Base-by-base conservation (phyloP, 371 early-diverging fungal species). In the Batkoa obscura region DNA sequence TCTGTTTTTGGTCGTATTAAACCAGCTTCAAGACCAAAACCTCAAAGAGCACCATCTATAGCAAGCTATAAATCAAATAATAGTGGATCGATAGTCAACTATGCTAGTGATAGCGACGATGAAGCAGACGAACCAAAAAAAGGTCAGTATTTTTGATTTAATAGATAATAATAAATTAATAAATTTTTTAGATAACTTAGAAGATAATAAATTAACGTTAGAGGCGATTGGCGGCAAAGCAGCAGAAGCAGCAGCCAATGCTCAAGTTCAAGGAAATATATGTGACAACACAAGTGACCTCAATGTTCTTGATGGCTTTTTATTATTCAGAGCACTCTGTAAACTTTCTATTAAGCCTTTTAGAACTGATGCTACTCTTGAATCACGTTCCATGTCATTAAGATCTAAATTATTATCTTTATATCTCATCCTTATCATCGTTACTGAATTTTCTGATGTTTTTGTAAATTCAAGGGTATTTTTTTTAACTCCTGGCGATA, bases 321-420 rank as follows among this genome's bases (percentile, higher is more conserved):
- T 90, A 17, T 82, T 92, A 0, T 82, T 96, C 65, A 81, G 94
- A 9, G 88, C 94, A 0, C 73, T 96, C 30, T 92, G 93, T 71
- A 88, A 88, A 61, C 74, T 94, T n/a, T 86, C 87, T 17, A 89
- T 90, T 78, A 79, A 85, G 33, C 55, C 68, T 0, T n/a, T 56
- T 9, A 32, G 54, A 2, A 15, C 48, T 33, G 59, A 55, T 39
- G 13, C 41, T 36, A 55, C 67, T 1, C 64, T 47, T 59, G 71
- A 43, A 64, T 64, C 45, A 56, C 76, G 36, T 60, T 82, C 32
- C 63, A 79, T 1, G 63, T 79, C 52, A 0, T 72, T 80, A 72
- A 69, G 79, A 3, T 76, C 83, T 35, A 79, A 78, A 23, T 61
- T 80, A 32, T 62, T 81, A 46, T 73, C 85, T 1, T 63, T 81